These are phyloP conservation scores for Tricholoma hemisulphureum DNA, from an alignment of 768 basidiomycete genomes.

Conservation along the genomic window DNA sequence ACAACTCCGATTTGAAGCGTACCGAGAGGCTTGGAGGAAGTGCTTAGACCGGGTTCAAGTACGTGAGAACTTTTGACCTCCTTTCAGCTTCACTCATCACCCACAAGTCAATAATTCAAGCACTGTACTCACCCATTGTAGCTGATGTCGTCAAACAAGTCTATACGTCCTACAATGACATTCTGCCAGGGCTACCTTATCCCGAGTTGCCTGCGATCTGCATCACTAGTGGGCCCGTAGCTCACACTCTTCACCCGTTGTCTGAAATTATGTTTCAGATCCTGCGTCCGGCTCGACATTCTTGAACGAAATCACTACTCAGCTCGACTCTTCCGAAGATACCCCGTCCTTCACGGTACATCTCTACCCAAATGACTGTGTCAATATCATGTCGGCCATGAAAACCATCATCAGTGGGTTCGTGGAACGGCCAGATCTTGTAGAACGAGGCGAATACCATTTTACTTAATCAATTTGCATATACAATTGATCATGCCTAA, in stretches of 20 bases:
- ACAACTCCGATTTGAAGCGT: conserved; percentile 47
- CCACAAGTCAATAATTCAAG: conserved; percentile 37
- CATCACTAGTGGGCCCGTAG: conserved; percentile 45
- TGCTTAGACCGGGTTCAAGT: conserved; percentile 60
- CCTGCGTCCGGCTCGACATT: conserved; percentile 46
- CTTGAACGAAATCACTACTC: conserved; percentile 41
- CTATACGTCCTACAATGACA: conserved; percentile 40
- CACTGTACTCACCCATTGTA: conserved; percentile 50
- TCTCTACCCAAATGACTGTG: conserved; percentile 57
- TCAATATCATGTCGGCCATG: conserved; percentile 52
- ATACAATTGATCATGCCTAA: not conserved
- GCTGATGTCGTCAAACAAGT: conserved; percentile 44
- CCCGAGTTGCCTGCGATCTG: conserved; percentile 60
- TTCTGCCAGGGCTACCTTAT: conserved; percentile 56
- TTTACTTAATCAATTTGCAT: not conserved
- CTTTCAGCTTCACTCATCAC: conserved; percentile 2
- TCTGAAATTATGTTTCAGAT: conserved; percentile 26
- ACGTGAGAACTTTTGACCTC: conserved; percentile 7
- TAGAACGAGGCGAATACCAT: conserved; percentile 20
- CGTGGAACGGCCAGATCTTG: conserved; percentile 34
- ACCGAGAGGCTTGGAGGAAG: conserved; percentile 56
- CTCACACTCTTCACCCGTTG: not conserved
- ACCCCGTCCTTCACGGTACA: conserved; percentile 38
- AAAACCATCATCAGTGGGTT: conserved; percentile 55
- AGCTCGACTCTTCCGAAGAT: conserved; percentile 28